Conservation (phyloP, 2,329 filamentous ascomycete species). For the Nemania sp. region DNA sequence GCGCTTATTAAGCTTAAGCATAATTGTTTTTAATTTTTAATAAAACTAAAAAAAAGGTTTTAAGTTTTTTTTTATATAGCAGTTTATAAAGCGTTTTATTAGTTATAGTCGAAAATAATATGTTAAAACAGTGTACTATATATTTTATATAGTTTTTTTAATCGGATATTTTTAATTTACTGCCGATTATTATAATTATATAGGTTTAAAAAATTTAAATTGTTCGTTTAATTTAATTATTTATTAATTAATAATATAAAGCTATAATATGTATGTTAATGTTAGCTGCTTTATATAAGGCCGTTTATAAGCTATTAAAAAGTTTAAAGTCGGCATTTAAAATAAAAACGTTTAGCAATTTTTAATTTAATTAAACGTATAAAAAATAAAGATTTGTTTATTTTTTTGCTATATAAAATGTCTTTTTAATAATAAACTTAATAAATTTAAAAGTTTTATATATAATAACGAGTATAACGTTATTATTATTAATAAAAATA, state of each 20-base stretch:
- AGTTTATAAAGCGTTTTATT: background rate
- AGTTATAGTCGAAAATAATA: background rate
- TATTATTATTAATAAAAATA: background rate
- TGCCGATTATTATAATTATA: background rate
- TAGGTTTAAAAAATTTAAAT: background rate
- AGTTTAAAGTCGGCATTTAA: background rate
- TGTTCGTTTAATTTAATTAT: background rate
- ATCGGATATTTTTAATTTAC: background rate
- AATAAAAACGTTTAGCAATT: background rate
- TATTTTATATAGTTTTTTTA: background rate
- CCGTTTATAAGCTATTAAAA: background rate
- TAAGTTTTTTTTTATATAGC: background rate
- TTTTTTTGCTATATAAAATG: background rate
- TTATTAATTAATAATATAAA: background rate
- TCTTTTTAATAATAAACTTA: background rate
- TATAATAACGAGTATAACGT: background rate
- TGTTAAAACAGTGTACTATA: background rate
- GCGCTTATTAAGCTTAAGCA: background rate
- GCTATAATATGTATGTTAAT: background rate
- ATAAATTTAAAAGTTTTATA: slow-evolving; percentile 1
- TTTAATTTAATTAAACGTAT: background rate
- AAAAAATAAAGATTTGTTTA: background rate
- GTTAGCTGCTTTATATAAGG: background rate
- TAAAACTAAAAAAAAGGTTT: background rate
- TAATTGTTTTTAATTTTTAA: background rate